These are phyloP conservation scores for Fistulifera pelliculosa DNA, from an alignment of 108 stramenopile species.

Conservation along the genomic window DNA sequence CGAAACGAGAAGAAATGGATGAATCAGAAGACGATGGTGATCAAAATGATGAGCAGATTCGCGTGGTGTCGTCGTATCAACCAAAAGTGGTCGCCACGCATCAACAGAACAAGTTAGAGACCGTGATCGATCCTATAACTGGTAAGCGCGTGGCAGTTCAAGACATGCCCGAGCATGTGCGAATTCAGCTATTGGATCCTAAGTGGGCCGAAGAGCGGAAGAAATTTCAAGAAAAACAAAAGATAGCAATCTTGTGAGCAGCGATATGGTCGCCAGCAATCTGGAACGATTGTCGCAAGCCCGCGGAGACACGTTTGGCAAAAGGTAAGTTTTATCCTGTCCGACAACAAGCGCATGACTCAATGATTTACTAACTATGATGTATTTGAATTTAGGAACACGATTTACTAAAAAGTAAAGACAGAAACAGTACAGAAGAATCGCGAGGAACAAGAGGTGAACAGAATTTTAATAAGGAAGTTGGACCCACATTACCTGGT, in stretches of 20 bases:
- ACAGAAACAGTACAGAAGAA: too few species aligned
- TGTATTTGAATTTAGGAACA: neutral
- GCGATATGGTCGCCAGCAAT: conserved; percentile 85
- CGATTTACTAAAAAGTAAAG: too few species aligned
- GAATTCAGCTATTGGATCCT: conserved; percentile 95
- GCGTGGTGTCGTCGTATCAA: conserved; percentile 84
- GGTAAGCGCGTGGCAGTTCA: conserved; percentile 79
- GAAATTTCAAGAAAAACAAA: conserved; percentile 90
- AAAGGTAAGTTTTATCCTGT: conserved; percentile 9
- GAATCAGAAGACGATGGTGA: conserved; percentile 70
- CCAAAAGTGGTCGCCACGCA: conserved; percentile 79
- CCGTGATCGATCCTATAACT: conserved; percentile 90
- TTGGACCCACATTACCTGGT: neutral
- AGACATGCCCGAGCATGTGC: conserved; percentile 93
- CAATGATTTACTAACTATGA: neutral
- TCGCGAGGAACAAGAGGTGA: too few species aligned
- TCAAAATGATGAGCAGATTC: conserved; percentile 47
- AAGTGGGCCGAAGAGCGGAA: conserved; percentile 88
- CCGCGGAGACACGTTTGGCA: conserved; percentile 16
- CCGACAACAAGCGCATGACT: neutral
- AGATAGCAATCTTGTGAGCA: conserved; percentile 85
- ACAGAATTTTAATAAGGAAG: neutral
- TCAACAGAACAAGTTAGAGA: conserved; percentile 33
- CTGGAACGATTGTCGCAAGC: conserved; percentile 50
- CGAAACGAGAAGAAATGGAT: conserved; percentile 40